Base-by-base conservation (phyloP, 2,329 filamentous ascomycete species). In the Microsporum canis region DNA sequence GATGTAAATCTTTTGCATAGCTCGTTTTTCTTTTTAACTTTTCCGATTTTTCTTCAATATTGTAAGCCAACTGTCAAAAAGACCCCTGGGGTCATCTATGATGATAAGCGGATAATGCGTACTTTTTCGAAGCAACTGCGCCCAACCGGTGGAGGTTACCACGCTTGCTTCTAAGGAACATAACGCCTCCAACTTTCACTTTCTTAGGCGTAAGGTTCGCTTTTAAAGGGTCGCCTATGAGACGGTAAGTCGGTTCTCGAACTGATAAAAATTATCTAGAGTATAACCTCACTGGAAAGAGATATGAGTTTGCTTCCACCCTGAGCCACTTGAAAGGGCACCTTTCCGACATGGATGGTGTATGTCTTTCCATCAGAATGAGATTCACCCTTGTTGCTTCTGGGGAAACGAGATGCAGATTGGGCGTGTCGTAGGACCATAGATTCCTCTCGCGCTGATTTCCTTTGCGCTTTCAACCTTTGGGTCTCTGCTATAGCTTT, bases 301-400 rank as follows among this genome's bases (percentile, higher is more conserved):
- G 87, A 87, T 64, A 88, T 79, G 45, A 96, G 82, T 75, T 95
- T 95, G 79, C 88, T 91, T 66, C 91, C 90, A 65, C 88, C 86
- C 65, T 87, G 84, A 17, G 83, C 79, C 41, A 96, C 84, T 61
- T 80, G 79, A 71, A 94, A 96, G 33, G 82, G 82, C 59, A 92
- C 84, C 67, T 86, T 88, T 60, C 89, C 81, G 58, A 95, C 80
- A 23, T 78, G 73, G 53, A 95, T 79, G 68, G 89, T 84, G 70
- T 88, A 79, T 79, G 66, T 76, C 73, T 66, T 73, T 70, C 72
- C 72, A 27, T 69, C 66, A 47, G 66, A 65, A 38, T 69, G 62
- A 51, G 67, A 59, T 23, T 64, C 62, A 43, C 68, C 60, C 45
- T 58, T 63, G 43, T 64, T 56, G 58, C 59, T 63, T 39, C 41